Evolutionary conservation across 345 rosid genomes (phyloP), one percentile per base, ranked within the genome.

Genomic region (Trapa bicornis): DNA sequence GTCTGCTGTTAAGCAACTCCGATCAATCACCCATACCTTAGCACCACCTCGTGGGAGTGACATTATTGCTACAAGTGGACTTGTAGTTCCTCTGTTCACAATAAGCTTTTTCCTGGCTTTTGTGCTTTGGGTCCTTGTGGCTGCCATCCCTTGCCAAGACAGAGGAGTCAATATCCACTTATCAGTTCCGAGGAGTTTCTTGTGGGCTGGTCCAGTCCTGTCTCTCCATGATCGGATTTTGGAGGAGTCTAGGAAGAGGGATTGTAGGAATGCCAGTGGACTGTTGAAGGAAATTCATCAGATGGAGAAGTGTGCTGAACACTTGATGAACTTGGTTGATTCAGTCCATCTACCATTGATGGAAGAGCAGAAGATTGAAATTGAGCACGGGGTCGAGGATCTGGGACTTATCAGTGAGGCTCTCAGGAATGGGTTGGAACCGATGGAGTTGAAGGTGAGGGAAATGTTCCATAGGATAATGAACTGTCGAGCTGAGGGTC

Each of bases 131-230:
- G 65, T 70, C 37, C 71, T 78, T 60, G 84, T 78, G 63, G 80
- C 84, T 38, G 82, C 80, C 12, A 78, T 81, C 57, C 84, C 84
- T 52, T 78, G 82, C 39, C 82, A 81, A 64, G 84, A 78, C 32
- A 76, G 82, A 66, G 78, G 82, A 15, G 42, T 81, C 11, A 54
- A 70, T 47, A 47, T 74, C 32, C 67, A 74, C 64, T 73, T 78
- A 47, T 75, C 82, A 10, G 56, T 76, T 67, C 80, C 74, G 3
- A 71, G 72, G 54, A 68, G 68, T 29, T 74, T 72, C 54, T 13
- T 72, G 3, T 81, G 84, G 80, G 78, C 71, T 33, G 1, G 35
- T 58, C 61, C 76, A 0, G 66, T 81, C 10, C 29, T 54, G 16
- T 56, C 54, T 36, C 78, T 81, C 22, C 75, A 81, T 32, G 76